Evolutionary conservation across 495 filamentous ascomycete genomes (phyloP).

Genomic region (Aspergillus panamensis): DNA sequence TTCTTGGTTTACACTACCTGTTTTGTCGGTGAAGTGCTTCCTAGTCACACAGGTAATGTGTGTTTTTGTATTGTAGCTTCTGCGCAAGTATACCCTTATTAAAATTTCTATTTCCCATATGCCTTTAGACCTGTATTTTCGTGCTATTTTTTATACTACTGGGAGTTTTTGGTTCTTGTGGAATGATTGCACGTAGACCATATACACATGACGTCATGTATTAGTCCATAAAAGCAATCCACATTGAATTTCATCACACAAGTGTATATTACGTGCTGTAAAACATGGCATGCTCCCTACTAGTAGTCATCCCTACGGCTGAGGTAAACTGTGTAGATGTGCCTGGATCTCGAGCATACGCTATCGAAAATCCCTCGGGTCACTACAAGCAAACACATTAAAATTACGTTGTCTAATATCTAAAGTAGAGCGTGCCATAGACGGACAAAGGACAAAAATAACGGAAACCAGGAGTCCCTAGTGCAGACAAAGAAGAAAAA

Average conservation of each 20-base stretch:
- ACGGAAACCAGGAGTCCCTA: background rate
- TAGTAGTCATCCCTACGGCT: too few species aligned
- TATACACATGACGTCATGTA: too few species aligned
- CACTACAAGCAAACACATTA: background rate
- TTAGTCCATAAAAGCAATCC: too few species aligned
- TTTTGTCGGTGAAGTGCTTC: constrained; percentile 1
- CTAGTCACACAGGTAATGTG: background rate
- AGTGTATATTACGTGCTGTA: too few species aligned
- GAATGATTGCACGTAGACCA: background rate
- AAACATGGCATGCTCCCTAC: too few species aligned
- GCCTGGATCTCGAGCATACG: too few species aligned
- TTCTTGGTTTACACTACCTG: background rate
- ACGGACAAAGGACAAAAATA: background rate
- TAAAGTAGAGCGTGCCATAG: background rate
- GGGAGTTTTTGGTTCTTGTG: background rate
- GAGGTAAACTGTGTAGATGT: too few species aligned
- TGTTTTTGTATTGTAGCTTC: background rate
- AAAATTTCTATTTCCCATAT: background rate
- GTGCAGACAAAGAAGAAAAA: background rate
- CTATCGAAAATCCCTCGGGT: too few species aligned
- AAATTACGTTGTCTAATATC: background rate
- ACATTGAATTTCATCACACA: too few species aligned
- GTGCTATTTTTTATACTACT: background rate
- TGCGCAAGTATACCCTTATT: background rate
- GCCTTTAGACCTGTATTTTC: background rate